Evolutionary conservation across 208 protist genomes (phyloP), one percentile per base, ranked within the genome.

Genomic region (Leishmania lainsoni): DNA sequence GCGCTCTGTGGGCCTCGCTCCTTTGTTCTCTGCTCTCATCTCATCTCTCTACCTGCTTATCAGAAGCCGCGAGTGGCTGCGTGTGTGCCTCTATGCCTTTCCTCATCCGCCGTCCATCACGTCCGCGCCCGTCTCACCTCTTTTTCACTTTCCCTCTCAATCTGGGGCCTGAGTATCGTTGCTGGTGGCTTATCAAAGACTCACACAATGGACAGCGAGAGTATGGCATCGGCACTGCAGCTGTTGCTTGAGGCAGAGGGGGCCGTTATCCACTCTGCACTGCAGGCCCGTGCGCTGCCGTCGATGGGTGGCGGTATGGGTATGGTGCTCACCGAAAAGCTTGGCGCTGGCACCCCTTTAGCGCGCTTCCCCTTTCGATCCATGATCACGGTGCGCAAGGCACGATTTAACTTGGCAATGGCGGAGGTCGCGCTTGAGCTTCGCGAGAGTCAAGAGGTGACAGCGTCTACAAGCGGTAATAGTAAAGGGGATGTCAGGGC

Each of bases 291-390:
- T 56, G 72, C 86, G 10, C 82, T 98, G 65, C 83, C 89, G 39
- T 82, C 78, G 14, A 98, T 98, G 95, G 95, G 95, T 42, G 95
- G 95, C 32, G 95, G 95, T 42, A 88, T 95, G 66, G 95, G 95
- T 12, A 84, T 97, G 42, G 78, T 93, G 26, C 87, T 90, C 42
- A 83, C 77, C 8, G 83, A 76, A 9, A 26, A n/a, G 9, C 58
- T 95, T 22, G 59, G 77, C 0, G 73, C 89, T 3, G 86, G 83
- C 0, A 89, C 87, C 5, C n/a, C 69, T 42, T 84, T 98, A 6
- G 93, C 87, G 35, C 76, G 49, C 22, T 88, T 98, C 35, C 92
- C 95, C 0, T 87, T 84, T 39, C 65, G 58, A 66, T 87, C 80
- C 48, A 96, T 98, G 88, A 89, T 98, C 69, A 98, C 95, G 14